Evolutionary conservation across 768 basidiomycete genomes (phyloP), one percentile per base, ranked within the genome.

Genomic region (Tremella fuciformis): DNA sequence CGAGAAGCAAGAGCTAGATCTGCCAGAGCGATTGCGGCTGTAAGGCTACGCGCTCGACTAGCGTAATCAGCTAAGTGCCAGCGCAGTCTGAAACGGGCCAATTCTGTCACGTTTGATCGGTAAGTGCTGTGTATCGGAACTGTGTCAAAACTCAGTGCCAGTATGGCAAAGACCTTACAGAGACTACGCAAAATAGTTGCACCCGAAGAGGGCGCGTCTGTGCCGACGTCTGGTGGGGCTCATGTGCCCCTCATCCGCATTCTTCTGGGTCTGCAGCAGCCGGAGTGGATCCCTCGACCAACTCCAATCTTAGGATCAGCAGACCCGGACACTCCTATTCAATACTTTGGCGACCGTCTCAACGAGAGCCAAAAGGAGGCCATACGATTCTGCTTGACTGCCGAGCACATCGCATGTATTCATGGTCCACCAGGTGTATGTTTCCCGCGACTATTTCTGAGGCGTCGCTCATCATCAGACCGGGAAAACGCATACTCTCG

Each of bases 401-500:
- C 88, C 0, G 81, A 83, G 3, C 87, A 94, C 73, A 83, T 97
- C 0, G 90, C 89, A 0, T 90, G 91, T 66, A 91, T 99, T 22
- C 93, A 98, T 70, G 96, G 96, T 0, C 96, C 96, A n/a, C 96
- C 96, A 60, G 94, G 94, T 18, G 74, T 75, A 48, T 63, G 75
- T 59, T 9, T 50, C n/a, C 19, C 38, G 9, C 22, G 42, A 18
- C 4, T 4, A 6, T 46, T 15, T 46, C 6, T 46, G 6, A 18
- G 6, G n/a, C 42, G 8, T 46, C 42, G 29, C 29, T 34, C 4
- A 34, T 34, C 11, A 4, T 16, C 86, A 89, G 58, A 94, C 92
- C 1, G 94, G 94, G 7, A 98, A 98, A 80, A 99, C 94, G 0
- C 89, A 91, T 65, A 96, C 94, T 0, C 81, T 99, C 16, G 87